phyloP scores from a whole-genome alignment of 2,329 filamentous ascomycete genomes.

The Verticillium isaacii region DNA sequence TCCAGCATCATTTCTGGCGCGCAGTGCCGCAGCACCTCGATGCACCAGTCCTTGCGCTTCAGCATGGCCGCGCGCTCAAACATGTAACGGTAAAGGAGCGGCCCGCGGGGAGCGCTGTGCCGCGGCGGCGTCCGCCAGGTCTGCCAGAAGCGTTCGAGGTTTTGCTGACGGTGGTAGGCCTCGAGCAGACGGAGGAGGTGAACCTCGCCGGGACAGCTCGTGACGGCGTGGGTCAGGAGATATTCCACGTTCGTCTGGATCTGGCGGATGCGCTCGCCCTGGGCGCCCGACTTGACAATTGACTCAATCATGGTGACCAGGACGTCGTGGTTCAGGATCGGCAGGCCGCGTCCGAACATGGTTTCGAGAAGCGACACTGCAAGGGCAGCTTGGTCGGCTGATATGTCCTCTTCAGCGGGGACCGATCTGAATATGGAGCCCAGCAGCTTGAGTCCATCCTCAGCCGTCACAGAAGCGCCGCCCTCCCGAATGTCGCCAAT shows the following conservation, averaged over 20 bases:
- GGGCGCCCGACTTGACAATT: slow-evolving; percentile 25
- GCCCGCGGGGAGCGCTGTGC: slow-evolving; percentile 41
- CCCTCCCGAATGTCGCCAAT: slow-evolving; percentile 33
- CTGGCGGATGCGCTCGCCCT: slow-evolving; percentile 25
- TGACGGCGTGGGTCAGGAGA: slow-evolving; percentile 31
- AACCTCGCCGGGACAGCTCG: slow-evolving; percentile 30
- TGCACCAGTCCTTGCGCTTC: slow-evolving; percentile 36
- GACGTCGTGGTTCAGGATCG: slow-evolving; percentile 39
- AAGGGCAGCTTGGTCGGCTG: slow-evolving; percentile 27
- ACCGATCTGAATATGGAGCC: slow-evolving; percentile 27
- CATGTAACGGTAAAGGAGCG: slow-evolving; percentile 49
- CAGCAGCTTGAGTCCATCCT: slow-evolving; percentile 32
- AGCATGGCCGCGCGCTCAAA: slow-evolving; percentile 44
- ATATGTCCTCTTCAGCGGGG: slow-evolving; percentile 13
- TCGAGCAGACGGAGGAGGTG: slow-evolving; percentile 37
- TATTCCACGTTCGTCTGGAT: slow-evolving; percentile 40
- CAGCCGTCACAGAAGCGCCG: slow-evolving; percentile 28
- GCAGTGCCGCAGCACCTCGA: slow-evolving; percentile 44
- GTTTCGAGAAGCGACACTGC: slow-evolving; percentile 38
- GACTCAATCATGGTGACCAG: slow-evolving; percentile 42
- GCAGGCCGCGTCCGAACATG: slow-evolving; percentile 39
- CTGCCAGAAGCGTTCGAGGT: slow-evolving; percentile 58
- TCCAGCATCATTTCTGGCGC: slow-evolving; percentile 58
- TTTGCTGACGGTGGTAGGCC: slow-evolving; percentile 37
- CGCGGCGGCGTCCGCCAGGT: slow-evolving; percentile 52